A percentile compares a stretch with the other conserved stretches of the same genome.
These are phyloP conservation scores for Inosperma sp. DNA, from an alignment of 768 basidiomycete genomes.

Conservation along the genomic window DNA sequence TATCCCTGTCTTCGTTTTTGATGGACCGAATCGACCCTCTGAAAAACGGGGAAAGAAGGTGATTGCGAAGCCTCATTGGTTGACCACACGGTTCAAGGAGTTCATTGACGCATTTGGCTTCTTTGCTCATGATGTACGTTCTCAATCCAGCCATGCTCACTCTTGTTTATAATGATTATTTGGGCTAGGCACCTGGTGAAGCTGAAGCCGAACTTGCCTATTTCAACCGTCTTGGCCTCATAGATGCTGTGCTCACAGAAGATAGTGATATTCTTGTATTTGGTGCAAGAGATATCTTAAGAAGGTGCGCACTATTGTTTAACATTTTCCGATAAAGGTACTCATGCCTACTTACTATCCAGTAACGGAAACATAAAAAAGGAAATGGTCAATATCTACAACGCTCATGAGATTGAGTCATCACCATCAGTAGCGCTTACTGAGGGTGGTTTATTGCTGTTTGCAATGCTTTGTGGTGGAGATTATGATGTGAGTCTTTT, in stretches of 20 bases:
- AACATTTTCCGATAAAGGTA: no score
- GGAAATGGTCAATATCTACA: background rate
- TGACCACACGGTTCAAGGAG: conserved; percentile 22
- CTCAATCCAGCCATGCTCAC: background rate
- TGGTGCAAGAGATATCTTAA: background rate
- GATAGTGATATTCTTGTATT: background rate
- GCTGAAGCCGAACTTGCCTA: conserved; percentile 28
- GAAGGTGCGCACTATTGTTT: no score
- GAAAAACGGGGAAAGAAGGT: conserved; percentile 37
- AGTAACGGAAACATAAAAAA: background rate
- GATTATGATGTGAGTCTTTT: conserved; percentile 4
- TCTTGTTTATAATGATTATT: background rate
- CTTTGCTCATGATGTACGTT: conserved; percentile 25
- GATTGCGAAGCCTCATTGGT: conserved; percentile 25
- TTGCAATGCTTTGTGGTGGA: background rate
- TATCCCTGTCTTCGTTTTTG: conserved; percentile 46
- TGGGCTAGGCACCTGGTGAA: conserved; percentile 42
- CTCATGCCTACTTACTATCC: no score
- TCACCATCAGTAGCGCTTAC: background rate
- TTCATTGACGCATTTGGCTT: conserved; percentile 42
- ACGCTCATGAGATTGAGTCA: background rate
- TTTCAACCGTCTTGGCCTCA: background rate
- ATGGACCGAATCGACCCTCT: conserved; percentile 40
- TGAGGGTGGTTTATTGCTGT: background rate
- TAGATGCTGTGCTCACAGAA: conserved; percentile 6